Percentiles rank a stretch among this genome's conserved stretches.
Conservation (phyloP, 768 basidiomycete species). For the Chalciporus sphaerocephalus region DNA sequence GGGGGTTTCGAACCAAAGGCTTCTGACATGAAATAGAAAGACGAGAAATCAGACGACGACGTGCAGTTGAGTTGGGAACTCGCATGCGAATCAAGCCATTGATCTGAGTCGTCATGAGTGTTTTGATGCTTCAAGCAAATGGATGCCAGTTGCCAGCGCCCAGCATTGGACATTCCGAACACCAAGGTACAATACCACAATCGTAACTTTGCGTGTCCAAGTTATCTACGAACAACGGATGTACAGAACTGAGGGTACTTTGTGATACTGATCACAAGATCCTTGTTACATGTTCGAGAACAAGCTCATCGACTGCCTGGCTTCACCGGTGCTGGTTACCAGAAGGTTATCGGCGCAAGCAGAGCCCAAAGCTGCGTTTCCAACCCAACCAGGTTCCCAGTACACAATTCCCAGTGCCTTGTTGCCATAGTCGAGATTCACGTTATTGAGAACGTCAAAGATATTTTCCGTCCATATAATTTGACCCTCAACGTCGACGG, state of each 20-base stretch:
- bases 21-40: background rate
- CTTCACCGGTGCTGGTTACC: slow-evolving; percentile 5
- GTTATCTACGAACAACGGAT: too few species aligned
- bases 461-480: slow-evolving; percentile 4
- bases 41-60: slow-evolving; percentile 2
- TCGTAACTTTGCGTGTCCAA: too few species aligned
- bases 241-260: background rate
- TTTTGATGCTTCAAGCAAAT: background rate
- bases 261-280: background rate
- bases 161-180: too few species aligned
- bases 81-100: background rate
- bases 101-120: background rate
- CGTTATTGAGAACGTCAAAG: background rate
- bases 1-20: background rate
- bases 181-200: too few species aligned
- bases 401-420: slow-evolving; percentile 12
- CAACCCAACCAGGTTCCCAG: slow-evolving; percentile 11
- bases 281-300: background rate
- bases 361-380: slow-evolving; percentile 7
- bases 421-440: background rate
- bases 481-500: slow-evolving; percentile 3
- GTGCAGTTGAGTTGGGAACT: background rate
- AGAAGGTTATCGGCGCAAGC: slow-evolving; percentile 11
- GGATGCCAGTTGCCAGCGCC: slow-evolving; percentile 4
- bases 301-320: slow-evolving; percentile 6